Base-by-base conservation (phyloP, 768 basidiomycete genomes). In the Jaapia argillacea region DNA sequence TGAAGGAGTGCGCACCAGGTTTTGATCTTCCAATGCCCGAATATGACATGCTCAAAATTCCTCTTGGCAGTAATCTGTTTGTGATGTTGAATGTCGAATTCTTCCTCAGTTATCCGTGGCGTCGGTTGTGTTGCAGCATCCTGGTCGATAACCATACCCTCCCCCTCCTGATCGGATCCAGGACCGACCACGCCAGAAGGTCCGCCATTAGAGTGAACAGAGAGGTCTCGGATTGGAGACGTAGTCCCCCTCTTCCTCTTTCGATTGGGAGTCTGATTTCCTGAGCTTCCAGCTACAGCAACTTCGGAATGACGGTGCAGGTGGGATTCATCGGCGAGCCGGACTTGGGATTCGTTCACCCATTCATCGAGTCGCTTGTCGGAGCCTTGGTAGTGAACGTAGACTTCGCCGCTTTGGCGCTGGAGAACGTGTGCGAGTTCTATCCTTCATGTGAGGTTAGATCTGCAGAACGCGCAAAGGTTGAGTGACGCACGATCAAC, bases 31-130 rank as follows among this genome's bases (percentile, higher is more conserved):
- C 84, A 92, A 22, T 79, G 69, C 36, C 87, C 88, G 61, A 91
- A 89, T 53, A 79, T 74, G 49, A 93, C 87, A 54, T 75, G 78
- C 47, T 91, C 88, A 56, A 92, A 90, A 58, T 93, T 96, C 47
- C 86, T 71, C 52, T 80, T 75, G 4, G 77, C 72, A 20, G 74
- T 76, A 48, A 79, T 72, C 57, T 77, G 71, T 56, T 76, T 78
- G 56, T 83, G 80, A 43, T 77, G 77, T 46, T 77, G 67, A 22
- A 82, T 62, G 52, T 85, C 82, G 54, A 71, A 76, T 46, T 85
- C 84, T 47, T 85, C 81, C 55, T 82, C 81, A 14, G 76, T 74
- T 67, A 81, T 68, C 25, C 45, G 45, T 5, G 52, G 27, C 28
- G 40, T 43, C 47, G 47, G 51, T 6, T 48, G 39, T 31, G 50